Evolutionary conservation across 345 rosid genomes (phyloP).

Genomic region (Aegle marmelos): DNA sequence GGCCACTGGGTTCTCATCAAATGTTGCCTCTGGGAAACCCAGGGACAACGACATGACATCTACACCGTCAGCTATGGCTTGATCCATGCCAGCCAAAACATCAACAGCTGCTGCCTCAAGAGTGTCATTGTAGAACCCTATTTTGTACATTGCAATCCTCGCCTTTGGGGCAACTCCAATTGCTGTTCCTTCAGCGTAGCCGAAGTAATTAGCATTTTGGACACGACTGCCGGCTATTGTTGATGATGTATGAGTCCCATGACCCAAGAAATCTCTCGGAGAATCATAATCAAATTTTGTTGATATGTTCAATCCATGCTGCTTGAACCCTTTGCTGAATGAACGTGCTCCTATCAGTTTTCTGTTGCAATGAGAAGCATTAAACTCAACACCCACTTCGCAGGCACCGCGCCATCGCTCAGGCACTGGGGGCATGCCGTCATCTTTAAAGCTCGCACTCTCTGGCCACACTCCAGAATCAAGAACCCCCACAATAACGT

Average conservation of each 20-base stretch:
- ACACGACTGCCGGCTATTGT: constrained; percentile 42
- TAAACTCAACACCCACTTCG: constrained; percentile 37
- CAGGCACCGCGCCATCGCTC: constrained; percentile 41
- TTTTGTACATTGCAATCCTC: constrained; percentile 60
- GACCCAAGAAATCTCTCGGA: constrained; percentile 48
- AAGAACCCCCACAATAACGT: constrained; percentile 41
- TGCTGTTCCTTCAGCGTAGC: constrained; percentile 51
- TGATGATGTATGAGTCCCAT: constrained; percentile 50
- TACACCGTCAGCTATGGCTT: constrained; percentile 51
- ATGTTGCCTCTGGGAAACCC: constrained; percentile 34
- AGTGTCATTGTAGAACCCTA: constrained; percentile 16
- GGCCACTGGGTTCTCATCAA: constrained; percentile 44
- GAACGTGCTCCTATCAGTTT: constrained; percentile 47
- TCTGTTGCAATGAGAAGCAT: constrained; percentile 39
- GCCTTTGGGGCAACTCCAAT: constrained; percentile 35
- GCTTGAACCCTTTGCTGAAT: constrained; percentile 50
- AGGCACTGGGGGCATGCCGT: constrained; percentile 42
- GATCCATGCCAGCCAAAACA: constrained; percentile 33
- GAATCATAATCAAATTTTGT: constrained; percentile 42
- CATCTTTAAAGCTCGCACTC: constrained; percentile 42
- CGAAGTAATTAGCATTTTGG: constrained; percentile 32
- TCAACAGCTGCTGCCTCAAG: constrained; percentile 20
- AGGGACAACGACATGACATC: constrained; percentile 42
- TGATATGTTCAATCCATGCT: constrained; percentile 26
- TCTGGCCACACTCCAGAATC: constrained; percentile 53